A percentile compares a stretch with the other conserved stretches of the same genome.
Evolutionary conservation across 257 asterid species (phyloP).

Genomic region (Rubia yunnanensis): DNA sequence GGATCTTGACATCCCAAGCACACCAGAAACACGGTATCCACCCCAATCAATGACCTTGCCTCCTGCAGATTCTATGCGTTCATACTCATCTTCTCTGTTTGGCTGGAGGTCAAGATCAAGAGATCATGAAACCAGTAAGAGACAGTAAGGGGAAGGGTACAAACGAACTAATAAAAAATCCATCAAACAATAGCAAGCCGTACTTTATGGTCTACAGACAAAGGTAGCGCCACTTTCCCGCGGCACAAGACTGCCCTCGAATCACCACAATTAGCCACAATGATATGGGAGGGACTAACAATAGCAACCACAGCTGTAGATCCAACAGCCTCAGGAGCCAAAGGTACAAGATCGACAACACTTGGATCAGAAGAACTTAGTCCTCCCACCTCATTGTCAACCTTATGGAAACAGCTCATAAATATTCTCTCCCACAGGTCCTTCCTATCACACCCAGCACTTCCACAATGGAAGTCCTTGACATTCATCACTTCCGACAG

Average conservation of each 20-base stretch:
- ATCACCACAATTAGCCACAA: conserved; percentile 92
- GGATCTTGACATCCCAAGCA: conserved; percentile 68
- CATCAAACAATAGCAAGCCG: conserved; percentile 5
- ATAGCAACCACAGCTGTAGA: conserved; percentile 84
- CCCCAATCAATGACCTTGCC: conserved; percentile 78
- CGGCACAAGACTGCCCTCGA: conserved; percentile 77
- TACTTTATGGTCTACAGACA: conserved; percentile 78
- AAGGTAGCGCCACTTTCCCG: conserved; percentile 54
- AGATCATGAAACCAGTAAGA: not conserved
- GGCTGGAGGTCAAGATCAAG: conserved; percentile 36
- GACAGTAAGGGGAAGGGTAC: too few relatives aligned
- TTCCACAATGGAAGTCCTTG: conserved; percentile 21
- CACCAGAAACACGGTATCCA: conserved; percentile 77
- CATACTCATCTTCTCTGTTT: conserved; percentile 54
- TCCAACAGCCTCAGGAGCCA: conserved; percentile 90
- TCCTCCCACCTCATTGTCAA: conserved; percentile 82
- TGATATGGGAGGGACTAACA: conserved; percentile 54
- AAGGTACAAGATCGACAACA: conserved; percentile 19
- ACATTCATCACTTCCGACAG: conserved; percentile 53
- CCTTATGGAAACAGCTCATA: conserved; percentile 48
- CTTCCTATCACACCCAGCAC: conserved; percentile 29
- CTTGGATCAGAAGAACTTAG: conserved; percentile 15
- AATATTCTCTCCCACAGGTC: conserved; percentile 59
- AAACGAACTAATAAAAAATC: not conserved
- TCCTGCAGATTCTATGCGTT: conserved; percentile 62